Percentiles rank a stretch among this genome's conserved stretches.
phyloP scores from a whole-genome alignment of 495 filamentous ascomycete genomes.

The Xylaria acuta region DNA sequence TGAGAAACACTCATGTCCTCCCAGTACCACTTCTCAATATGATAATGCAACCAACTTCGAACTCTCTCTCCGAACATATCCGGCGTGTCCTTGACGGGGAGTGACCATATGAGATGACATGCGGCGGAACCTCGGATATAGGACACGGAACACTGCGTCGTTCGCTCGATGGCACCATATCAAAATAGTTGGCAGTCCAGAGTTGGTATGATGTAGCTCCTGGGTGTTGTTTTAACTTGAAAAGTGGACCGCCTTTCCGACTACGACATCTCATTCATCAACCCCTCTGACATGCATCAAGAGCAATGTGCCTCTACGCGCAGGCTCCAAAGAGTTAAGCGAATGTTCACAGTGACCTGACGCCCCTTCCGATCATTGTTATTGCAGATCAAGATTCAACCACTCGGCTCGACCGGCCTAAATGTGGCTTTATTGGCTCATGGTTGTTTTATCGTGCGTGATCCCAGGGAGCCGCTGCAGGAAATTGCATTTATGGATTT shows the following conservation, averaged over 20 bases:
- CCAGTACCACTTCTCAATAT: not conserved
- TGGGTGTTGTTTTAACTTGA: not conserved
- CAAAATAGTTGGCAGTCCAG: not conserved
- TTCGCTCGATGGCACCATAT: not conserved
- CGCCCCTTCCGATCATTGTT: not conserved
- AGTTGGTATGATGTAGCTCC: not conserved
- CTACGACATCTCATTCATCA: not conserved
- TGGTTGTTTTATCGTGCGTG: not conserved
- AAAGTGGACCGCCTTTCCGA: not conserved
- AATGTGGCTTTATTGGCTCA: not conserved
- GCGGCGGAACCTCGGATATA: no score
- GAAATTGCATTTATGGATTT: not conserved
- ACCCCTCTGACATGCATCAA: constrained; percentile 8
- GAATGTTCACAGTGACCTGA: not conserved
- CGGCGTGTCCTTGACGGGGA: not conserved
- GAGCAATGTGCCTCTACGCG: not conserved
- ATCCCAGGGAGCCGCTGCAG: not conserved
- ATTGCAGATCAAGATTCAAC: not conserved
- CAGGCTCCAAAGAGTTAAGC: not conserved
- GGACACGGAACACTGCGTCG: no score
- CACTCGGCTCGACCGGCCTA: not conserved
- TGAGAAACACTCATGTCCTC: not conserved
- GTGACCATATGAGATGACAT: not conserved
- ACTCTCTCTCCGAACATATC: not conserved
- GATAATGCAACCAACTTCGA: not conserved